Evolutionary conservation across 371 early-diverging fungal genomes (phyloP), one percentile per base, ranked within the genome.

Genomic region (Mucor saturninus): DNA sequence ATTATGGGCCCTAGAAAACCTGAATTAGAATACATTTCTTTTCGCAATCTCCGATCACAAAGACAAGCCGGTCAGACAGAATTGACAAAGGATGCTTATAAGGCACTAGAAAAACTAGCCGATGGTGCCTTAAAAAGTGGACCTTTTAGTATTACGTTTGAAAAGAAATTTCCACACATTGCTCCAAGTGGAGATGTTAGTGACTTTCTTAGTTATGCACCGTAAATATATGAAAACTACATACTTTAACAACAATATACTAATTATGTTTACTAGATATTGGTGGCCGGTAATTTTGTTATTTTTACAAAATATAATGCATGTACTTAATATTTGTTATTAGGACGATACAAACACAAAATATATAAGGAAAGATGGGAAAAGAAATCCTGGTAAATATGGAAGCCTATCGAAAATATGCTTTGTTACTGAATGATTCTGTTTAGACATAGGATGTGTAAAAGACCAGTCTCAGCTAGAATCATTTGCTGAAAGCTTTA

Each of bases 171-270:
- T 7, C 74, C 73, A 26, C 71, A 78, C 55, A 67, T 73, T 30
- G 76, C 80, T 5, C 73, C 77, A 8, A 65, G 66, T 29, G 72
- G 73, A 6, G 77, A 79, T 54, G 51, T 53, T 15, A 63, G 67
- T 3, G 80, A 79, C 42, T 79, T 79, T 55, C 58, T 76, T 7
- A 74, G 75, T 39, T 76, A 76, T 63, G 80, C 80, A 55, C 80
- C 80, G 76, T 79, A 76, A 65, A 68, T 42, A n/a, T 13, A 21
- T 37, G 7, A 15, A 35, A 21, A 46, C 8, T 2, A 21, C 21
- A 42, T 39, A 28, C 13, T 56, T 10, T 46, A 32, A 32, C 5
- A 3, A 5, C 15, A 5, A 28, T 29, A 38, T 9, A 37, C n/a
- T 15, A 5, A 8, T 31, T 28, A 15, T 35, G 4, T 21, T 21